Evolutionary conservation across 306 rosid genomes (phyloP).

Genomic region (Castanea sativa): DNA sequence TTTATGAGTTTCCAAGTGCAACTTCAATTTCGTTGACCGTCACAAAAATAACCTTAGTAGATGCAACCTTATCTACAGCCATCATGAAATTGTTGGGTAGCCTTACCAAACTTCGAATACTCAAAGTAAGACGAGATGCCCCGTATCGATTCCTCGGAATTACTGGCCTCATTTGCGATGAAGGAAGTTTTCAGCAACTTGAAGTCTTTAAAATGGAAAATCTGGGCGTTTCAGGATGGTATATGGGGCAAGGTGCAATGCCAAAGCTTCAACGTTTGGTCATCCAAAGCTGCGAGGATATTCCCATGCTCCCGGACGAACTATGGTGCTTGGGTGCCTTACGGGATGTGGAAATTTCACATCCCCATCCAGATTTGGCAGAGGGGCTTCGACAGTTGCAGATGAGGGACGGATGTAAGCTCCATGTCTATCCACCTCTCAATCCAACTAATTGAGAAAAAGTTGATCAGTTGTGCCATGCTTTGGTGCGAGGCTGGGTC

Average conservation of each 20-base stretch:
- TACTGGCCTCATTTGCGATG: no score
- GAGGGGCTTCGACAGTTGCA: accelerated
- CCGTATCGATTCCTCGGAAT: accelerated
- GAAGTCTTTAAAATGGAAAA: no score
- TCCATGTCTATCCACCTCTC: no score
- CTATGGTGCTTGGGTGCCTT: no score
- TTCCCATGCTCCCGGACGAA: accelerated
- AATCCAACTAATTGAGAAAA: no score
- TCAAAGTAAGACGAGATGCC: not conserved
- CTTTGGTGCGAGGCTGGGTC: no score
- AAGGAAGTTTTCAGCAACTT: no score
- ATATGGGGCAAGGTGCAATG: no score
- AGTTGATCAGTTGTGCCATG: no score
- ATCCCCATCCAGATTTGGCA: accelerated
- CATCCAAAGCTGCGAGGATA: accelerated
- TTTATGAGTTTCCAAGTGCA: not conserved
- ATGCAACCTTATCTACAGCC: not conserved
- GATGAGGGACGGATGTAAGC: no score
- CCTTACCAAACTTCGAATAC: conserved; percentile 10
- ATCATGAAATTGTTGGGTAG: not conserved
- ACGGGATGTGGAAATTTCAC: no score
- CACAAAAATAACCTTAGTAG: not conserved
- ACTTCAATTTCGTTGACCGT: not conserved
- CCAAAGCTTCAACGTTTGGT: no score
- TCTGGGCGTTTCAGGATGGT: accelerated